Evolutionary conservation across 148 eudicot genomes (phyloP).

Genomic region (Dianthus caryophyllus): DNA sequence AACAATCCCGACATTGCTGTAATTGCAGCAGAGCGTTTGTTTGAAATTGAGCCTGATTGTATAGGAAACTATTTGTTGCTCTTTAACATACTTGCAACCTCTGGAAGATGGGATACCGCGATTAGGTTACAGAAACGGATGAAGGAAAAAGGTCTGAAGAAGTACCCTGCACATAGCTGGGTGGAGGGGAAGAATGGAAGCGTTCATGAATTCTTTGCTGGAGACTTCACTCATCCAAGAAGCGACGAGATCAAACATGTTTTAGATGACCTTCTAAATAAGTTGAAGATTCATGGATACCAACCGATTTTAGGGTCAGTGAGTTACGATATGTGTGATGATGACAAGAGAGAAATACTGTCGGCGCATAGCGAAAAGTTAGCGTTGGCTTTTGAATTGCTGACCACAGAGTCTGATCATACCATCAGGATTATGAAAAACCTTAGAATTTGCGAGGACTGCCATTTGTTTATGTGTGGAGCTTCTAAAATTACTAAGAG

Average conservation of each 20-base stretch:
- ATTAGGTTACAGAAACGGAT: slow-evolving; percentile 34
- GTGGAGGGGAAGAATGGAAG: slow-evolving; percentile 50
- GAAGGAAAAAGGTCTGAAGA: slow-evolving; percentile 41
- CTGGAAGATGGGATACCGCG: slow-evolving; percentile 51
- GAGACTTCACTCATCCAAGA: slow-evolving; percentile 44
- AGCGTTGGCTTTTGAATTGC: slow-evolving; percentile 46
- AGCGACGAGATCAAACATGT: slow-evolving; percentile 32
- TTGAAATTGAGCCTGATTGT: slow-evolving; percentile 46
- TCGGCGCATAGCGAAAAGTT: slow-evolving; percentile 58
- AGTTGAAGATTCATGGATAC: slow-evolving; percentile 35
- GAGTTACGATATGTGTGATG: slow-evolving; percentile 48
- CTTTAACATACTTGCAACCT: slow-evolving; percentile 44
- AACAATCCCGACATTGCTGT: slow-evolving; percentile 58
- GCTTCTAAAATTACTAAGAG: slow-evolving; percentile 42
- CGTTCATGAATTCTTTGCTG: slow-evolving; percentile 53
- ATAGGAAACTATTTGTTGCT: slow-evolving; percentile 54
- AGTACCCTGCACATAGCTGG: slow-evolving; percentile 53
- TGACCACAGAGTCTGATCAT: slow-evolving; percentile 29
- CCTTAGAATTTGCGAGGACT: slow-evolving; percentile 62
- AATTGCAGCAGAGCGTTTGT: slow-evolving; percentile 50
- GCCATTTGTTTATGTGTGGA: slow-evolving; percentile 58
- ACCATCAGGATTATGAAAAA: slow-evolving; percentile 59
- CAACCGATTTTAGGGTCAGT: slow-evolving; percentile 35
- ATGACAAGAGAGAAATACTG: slow-evolving; percentile 44
- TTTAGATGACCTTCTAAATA: slow-evolving; percentile 31